These are phyloP conservation scores for Candida maesae DNA, from an alignment of 805 yeast species.

Conservation along the genomic window DNA sequence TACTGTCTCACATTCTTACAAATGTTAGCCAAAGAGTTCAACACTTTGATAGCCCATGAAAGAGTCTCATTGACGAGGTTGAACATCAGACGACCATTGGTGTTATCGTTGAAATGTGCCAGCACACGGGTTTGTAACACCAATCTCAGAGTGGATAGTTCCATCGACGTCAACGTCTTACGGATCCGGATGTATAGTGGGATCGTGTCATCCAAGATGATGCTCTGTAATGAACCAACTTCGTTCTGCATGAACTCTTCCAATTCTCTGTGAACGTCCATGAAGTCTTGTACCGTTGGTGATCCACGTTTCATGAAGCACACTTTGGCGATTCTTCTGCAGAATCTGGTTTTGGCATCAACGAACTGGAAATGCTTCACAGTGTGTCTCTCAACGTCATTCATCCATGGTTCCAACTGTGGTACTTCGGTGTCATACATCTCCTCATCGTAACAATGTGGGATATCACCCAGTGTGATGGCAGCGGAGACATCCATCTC, in stretches of 20 bases:
- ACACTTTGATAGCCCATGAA: conserved; percentile 26
- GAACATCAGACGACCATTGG: conserved; percentile 29
- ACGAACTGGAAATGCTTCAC: conserved; percentile 30
- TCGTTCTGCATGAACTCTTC: conserved; percentile 29
- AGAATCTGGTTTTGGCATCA: conserved; percentile 28
- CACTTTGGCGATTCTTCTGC: conserved; percentile 28
- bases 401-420: conserved; percentile 32
- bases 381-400: conserved; percentile 36
- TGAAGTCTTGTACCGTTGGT: conserved; percentile 33
- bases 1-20: conserved; percentile 30
- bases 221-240: conserved; percentile 23
- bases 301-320: conserved; percentile 31
- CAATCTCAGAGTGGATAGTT: conserved; percentile 28
- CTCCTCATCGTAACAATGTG: conserved; percentile 19
- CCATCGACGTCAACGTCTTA: conserved; percentile 19
- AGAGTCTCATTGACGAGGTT: conserved; percentile 32
- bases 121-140: conserved; percentile 36
- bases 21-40: conserved; percentile 31
- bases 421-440: conserved; percentile 26
- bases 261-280: conserved; percentile 27
- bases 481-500: conserved; percentile 23
- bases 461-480: conserved; percentile 11
- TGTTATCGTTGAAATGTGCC: conserved; percentile 34
- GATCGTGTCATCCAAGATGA: conserved; percentile 6
- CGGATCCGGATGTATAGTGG: conserved; percentile 17